Base-by-base conservation (phyloP, 768 basidiomycete species). In the Tylopilus subfusipes region DNA sequence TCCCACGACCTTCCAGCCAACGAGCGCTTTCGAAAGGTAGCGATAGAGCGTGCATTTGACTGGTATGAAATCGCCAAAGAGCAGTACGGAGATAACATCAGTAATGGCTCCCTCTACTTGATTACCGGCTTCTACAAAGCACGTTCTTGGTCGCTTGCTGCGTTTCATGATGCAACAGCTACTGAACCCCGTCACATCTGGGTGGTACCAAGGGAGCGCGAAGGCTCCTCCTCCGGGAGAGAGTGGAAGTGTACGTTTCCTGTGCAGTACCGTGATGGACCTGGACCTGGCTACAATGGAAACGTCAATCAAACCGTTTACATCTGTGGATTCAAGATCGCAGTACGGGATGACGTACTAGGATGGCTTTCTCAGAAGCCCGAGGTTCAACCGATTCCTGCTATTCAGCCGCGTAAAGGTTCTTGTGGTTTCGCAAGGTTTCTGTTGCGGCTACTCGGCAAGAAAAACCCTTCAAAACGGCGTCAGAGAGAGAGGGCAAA, bases 11-110 rank as follows among this genome's bases (percentile, higher is more conserved):
- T 68, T 21, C 31, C 43, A 16, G 21, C 25, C 30, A 56, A 48
- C 16, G 52, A 48, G 33, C 34, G 29, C 7, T 63, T 70, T 31
- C 44, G 22, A 5, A 25, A 38, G 3, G 18, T 64, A 21, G 66
- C 67, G 1, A 34, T 48, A 16, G 16, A 50, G 7, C 43, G 60
- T 43, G 68, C 61, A 1, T 34, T 47, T 13, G 40, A 48, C 6
- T 70, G 71, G 71, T 72, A 66, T 36, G 43, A 59, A 24, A 62
- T 62, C 8, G 27, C 21, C 4, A 16, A 10, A n/a, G 42, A 43
- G 13, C 19, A 4, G 12, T 45, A 12, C 13, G 44, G 19, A 1
- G 27, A 31, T 12, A 31, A 16, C 16, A 13, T 42, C 24, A 8
- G 21, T 4, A 42, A 25, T 6, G 25, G 16, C 4, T 48, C 46